Conservation (phyloP, 352 stramenopile species). For the Globisporangium megalacanthum region DNA sequence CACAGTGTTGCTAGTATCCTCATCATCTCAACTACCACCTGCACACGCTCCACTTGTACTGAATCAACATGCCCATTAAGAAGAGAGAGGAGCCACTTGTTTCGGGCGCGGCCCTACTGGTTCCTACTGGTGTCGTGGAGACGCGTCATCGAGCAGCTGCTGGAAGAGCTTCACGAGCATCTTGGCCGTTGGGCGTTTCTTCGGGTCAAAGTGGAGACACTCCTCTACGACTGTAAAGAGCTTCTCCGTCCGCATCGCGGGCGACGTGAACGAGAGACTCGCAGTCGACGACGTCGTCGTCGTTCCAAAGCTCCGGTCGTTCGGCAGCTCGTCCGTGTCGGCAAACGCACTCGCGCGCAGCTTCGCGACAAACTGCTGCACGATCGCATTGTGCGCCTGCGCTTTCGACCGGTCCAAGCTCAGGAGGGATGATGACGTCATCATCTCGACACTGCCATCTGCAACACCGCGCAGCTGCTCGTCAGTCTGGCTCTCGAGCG, state of each 20-base stretch:
- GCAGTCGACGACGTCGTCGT: conserved; percentile 28
- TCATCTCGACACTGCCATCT: background rate
- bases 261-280: conserved; percentile 24
- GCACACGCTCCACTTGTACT: no score
- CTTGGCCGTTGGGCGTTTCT: conserved; percentile 46
- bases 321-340: conserved; percentile 16
- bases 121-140: background rate
- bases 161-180: conserved; percentile 47
- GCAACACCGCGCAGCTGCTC: background rate
- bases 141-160: conserved; percentile 29
- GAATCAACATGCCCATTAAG: no score
- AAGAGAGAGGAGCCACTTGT: no score
- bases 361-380: conserved; percentile 47
- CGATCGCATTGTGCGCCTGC: conserved; percentile 23
- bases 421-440: conserved; percentile 2
- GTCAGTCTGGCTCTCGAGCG: conserved; percentile 8
- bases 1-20: no score
- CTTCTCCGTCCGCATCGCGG: conserved; percentile 35
- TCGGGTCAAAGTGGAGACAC: conserved; percentile 55
- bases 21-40: no score
- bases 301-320: conserved; percentile 39
- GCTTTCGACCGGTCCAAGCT: conserved; percentile 7
- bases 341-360: conserved; percentile 34
- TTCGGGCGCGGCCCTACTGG: no score
- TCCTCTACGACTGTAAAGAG: conserved; percentile 40